Evolutionary conservation across 352 stramenopile species (phyloP).

Genomic region (Pythium sukuiense): DNA sequence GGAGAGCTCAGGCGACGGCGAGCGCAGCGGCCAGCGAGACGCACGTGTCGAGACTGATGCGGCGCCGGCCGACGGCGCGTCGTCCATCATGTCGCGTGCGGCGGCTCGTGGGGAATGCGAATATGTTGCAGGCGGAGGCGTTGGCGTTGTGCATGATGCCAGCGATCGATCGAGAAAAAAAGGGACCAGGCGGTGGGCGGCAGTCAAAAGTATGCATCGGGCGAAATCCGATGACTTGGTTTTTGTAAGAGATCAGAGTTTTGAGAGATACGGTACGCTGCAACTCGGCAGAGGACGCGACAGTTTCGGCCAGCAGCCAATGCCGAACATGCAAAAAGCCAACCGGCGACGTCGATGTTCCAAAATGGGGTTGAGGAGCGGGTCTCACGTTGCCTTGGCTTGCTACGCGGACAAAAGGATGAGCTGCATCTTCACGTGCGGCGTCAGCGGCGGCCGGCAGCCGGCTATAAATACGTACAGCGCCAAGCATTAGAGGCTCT

Average conservation of each 20-base stretch:
- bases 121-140: not conserved
- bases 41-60: not conserved
- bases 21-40: not conserved
- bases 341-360: not conserved
- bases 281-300: not conserved
- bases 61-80: not conserved
- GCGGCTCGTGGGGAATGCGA: not conserved
- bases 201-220: not conserved
- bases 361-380: slow-evolving; percentile 1
- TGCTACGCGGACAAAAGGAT: not conserved
- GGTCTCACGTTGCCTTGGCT: not conserved
- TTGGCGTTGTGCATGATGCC: slow-evolving; percentile 1
- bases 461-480: not conserved
- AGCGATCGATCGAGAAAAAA: not conserved
- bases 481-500: not conserved
- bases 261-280: not conserved
- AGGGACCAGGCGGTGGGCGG: not conserved
- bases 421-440: not conserved
- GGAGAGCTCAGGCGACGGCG: not conserved
- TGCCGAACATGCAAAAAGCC: not conserved
- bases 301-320: slow-evolving; percentile 1
- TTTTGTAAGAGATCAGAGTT: not conserved
- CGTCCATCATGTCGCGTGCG: slow-evolving; percentile 9
- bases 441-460: not conserved
- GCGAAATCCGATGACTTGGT: not conserved